Evolutionary conservation across 768 basidiomycete species (phyloP).

Genomic region (Termitomyces sp.): DNA sequence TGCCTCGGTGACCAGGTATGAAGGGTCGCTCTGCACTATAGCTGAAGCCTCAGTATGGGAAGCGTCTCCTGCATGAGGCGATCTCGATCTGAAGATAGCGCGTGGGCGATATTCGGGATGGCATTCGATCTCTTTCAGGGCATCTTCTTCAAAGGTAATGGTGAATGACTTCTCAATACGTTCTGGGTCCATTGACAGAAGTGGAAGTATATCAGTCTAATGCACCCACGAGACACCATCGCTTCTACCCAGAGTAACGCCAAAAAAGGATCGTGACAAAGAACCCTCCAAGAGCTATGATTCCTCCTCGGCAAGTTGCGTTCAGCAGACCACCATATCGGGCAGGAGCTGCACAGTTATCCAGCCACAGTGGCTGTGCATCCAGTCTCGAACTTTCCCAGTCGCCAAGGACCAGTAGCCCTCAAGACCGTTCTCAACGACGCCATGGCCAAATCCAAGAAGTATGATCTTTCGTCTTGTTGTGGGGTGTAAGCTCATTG

Average conservation of each 20-base stretch:
- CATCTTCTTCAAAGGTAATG: constrained; percentile 19
- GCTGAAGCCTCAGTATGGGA: not conserved
- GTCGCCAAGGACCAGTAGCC: constrained; percentile 20
- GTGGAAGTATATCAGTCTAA: not conserved
- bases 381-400: constrained; percentile 8
- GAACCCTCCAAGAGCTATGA: not conserved
- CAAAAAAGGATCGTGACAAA: not conserved
- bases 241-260: not conserved
- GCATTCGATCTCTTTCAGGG: constrained; percentile 5
- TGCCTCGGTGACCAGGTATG: constrained; percentile 19
- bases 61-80: not conserved
- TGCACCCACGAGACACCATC: not conserved
- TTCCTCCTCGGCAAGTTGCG: constrained; percentile 6
- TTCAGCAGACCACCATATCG: constrained; percentile 7
- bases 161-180: constrained; percentile 9
- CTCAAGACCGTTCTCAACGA: constrained; percentile 29
- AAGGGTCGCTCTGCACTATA: not conserved
- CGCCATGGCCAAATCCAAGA: constrained; percentile 97
- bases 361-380: constrained; percentile 46
- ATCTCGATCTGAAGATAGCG: constrained; percentile 9
- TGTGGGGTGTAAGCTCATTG: not conserved
- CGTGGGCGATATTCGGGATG: constrained; percentile 11
- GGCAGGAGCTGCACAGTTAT: constrained; percentile 34
- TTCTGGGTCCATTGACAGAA: constrained; percentile 8
- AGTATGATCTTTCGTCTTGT: constrained; percentile 46